Evolutionary conservation across 2,329 filamentous ascomycete genomes (phyloP), one percentile per base, ranked within the genome.

Genomic region (Penicillium sp.): DNA sequence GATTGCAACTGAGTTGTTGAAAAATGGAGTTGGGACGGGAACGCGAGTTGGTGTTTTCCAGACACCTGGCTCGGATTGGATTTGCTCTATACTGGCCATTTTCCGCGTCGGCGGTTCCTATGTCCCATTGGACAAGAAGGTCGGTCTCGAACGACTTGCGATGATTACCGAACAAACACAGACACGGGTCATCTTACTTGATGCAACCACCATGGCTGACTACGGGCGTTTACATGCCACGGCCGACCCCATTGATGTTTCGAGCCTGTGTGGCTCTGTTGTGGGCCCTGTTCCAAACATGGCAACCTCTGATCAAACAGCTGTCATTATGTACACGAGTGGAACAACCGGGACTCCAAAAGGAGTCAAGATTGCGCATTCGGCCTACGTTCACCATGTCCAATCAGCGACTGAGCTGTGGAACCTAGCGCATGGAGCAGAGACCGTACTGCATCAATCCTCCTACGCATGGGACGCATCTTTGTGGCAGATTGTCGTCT

Each of bases 21-120:
- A 24, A 2, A 47, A 34, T 1, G 64, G 58, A 1, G 51, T 64
- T 5, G 47, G 50, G 1, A 4, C 22, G 1, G 70, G 66, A 0
- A 63, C 62, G 9, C 48, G 52, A 0, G 70, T 83, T 2, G 71
- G 61, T 0, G 75, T 82, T 2, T 75, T 78, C 46, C 72, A 75
- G 36, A 47, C 76, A 4, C 68, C 79, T 0, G 57, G 52, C 24
- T 24, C 51, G 7, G 58, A 67, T 34, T 67, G 61, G 61, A 61
- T 70, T 24, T 65, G 61, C 38, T 71, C 68, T 6, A 54, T 73
- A 43, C 58, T 76, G 3, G 72, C 70, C 5, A 67, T 74, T 18
- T 46, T 70, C 43, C 58, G 64, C 1, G 54, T 69, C 21, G 71
- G 71, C 3, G 70, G 63, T 7, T 55, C 65, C 3, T 76, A 74